phyloP scores from a whole-genome alignment of 805 yeast species.

The Ascoidea tarda region DNA sequence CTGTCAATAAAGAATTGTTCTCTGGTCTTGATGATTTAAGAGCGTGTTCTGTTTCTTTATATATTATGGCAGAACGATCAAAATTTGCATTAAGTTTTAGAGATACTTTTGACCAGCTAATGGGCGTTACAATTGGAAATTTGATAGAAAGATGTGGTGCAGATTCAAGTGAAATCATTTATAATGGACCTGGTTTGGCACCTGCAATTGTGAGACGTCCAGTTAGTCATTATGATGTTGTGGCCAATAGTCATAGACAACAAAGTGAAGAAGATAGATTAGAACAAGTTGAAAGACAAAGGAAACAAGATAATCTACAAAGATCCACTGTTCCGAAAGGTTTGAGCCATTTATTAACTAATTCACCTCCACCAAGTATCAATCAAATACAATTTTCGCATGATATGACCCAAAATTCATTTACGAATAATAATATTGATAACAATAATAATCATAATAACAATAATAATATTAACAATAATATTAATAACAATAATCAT shows the following conservation, averaged over 20 bases:
- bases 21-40: constrained; percentile 48
- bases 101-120: constrained; percentile 53
- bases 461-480: background rate
- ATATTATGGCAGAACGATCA: constrained; percentile 54
- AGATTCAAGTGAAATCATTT: constrained; percentile 42
- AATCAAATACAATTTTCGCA: background rate
- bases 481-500: background rate
- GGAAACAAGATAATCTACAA: constrained; percentile 35
- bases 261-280: constrained; percentile 21
- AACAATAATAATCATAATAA: background rate
- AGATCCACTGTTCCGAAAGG: constrained; percentile 40
- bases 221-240: constrained; percentile 21
- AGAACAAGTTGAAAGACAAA: constrained; percentile 34
- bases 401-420: background rate
- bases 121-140: constrained; percentile 51
- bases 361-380: constrained; percentile 6
- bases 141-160: constrained; percentile 51
- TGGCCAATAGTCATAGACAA: constrained; percentile 16
- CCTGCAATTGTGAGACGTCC: constrained; percentile 41
- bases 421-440: background rate
- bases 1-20: constrained; percentile 37
- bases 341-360: constrained; percentile 25
- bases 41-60: constrained; percentile 49
- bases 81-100: constrained; percentile 46
- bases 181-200: constrained; percentile 37